Evolutionary conservation across 768 basidiomycete genomes (phyloP), one percentile per base, ranked within the genome.

Genomic region (Lyophyllum shimeji): DNA sequence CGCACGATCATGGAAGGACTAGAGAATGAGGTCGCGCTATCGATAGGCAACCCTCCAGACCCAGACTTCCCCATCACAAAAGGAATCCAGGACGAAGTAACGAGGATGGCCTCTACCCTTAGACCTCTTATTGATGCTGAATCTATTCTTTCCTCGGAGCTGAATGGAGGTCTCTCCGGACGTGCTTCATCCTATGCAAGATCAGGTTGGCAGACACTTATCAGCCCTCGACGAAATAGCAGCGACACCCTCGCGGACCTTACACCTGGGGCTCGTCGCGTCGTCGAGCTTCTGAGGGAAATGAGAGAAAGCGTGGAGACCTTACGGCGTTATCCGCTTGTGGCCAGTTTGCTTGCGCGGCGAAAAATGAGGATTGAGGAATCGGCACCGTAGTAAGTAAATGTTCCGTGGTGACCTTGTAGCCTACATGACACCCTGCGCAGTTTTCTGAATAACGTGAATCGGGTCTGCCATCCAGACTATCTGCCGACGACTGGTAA

Each of bases 401-500:
- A 45, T 55, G 42, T 54, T 37, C 56, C 25, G 33, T 29, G 37
- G 48, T 37, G 44, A 43, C 25, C 29, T 7, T 24, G 50, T 40
- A 11, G 48, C 50, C 40, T 25, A 43, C 29, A 12, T 40, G 43
- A 42, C 39, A 5, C 12, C 37, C 34, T 37, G 34, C 34, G 2
- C 57, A 93, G 90, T 69, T 92, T 92, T 68, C 64, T 92, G 55
- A 77, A 81, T 52, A 76, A 79, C 59, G 75, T 91, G 1, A 73
- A 73, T 34, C 84, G 89, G 42, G 84, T 93, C 43, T 75, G 86
- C 20, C 76, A 83, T 60, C 73, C 79, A 2, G 87, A 87, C 47
- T 93, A 90, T 69, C 60, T 86, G 34, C 90, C 90, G 7, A 80
- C 83, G 3, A 87, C 82, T 60, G 85, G 89, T 87, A 58, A 12